These are phyloP conservation scores for Asterophora lycoperdoides DNA, from an alignment of 768 basidiomycete genomes.

Conservation along the genomic window DNA sequence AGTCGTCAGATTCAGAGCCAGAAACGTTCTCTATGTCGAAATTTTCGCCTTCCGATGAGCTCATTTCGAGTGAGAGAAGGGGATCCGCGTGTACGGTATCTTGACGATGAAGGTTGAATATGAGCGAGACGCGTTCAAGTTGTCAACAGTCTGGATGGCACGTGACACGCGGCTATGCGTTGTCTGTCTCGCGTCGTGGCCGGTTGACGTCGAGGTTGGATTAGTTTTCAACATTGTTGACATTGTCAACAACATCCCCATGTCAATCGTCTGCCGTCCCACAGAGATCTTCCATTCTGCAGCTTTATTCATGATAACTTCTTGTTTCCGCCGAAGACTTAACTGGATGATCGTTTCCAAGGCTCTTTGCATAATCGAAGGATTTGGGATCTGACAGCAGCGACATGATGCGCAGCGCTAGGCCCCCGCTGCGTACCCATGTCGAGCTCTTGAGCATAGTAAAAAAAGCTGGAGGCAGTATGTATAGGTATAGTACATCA, in stretches of 20 bases:
- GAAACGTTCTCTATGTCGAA: slow-evolving; percentile 59
- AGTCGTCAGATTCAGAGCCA: slow-evolving; percentile 65
- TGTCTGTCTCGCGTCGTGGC: neutral
- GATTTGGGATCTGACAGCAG: neutral
- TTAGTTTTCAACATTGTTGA: too few relatives aligned
- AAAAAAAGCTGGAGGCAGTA: too few relatives aligned
- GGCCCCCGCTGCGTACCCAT: too few relatives aligned
- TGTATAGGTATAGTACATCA: too few relatives aligned
- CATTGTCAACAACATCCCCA: too few relatives aligned
- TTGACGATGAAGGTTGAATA: neutral
- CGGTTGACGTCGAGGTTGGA: too few relatives aligned
- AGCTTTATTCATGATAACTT: neutral
- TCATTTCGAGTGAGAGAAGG: slow-evolving; percentile 41
- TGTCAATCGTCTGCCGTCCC: neutral
- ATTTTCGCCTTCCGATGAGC: slow-evolving; percentile 68
- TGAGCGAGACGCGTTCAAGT: slow-evolving; percentile 8
- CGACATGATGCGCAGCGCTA: too few relatives aligned
- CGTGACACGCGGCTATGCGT: slow-evolving; percentile 11
- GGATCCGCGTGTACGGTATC: neutral
- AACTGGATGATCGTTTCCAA: neutral
- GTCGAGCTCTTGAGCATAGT: too few relatives aligned
- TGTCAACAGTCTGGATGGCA: slow-evolving; percentile 10
- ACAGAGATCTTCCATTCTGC: too few relatives aligned
- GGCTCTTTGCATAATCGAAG: slow-evolving; percentile 11
- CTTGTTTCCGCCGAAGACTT: neutral